Conservation (phyloP, 305 asterid genomes). For the Solanum hybrid region DNA sequence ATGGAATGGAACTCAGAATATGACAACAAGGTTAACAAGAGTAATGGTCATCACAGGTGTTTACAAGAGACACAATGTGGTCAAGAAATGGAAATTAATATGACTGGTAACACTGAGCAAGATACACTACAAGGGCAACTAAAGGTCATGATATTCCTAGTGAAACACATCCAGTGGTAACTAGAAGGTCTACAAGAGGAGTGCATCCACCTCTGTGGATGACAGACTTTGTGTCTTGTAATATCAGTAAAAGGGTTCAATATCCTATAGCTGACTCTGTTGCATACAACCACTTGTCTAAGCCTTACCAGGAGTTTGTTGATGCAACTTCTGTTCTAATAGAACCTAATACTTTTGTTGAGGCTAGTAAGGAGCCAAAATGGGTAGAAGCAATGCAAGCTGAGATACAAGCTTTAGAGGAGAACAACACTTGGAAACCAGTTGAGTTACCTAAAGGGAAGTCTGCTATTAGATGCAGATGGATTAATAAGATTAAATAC, state of each 20-base stretch:
- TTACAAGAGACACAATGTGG: too few species aligned
- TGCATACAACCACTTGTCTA: neutral
- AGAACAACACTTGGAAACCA: neutral
- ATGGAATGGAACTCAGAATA: too few species aligned
- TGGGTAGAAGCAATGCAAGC: neutral
- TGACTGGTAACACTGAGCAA: too few species aligned
- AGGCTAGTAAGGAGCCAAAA: neutral
- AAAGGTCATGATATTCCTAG: too few species aligned
- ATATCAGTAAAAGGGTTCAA: too few species aligned
- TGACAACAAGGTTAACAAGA: too few species aligned
- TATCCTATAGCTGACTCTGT: neutral
- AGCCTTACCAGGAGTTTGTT: neutral
- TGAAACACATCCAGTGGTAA: too few species aligned
- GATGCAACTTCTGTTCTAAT: neutral
- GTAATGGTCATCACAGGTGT: too few species aligned
- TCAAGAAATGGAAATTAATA: neutral
- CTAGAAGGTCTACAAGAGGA: too few species aligned
- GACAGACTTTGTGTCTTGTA: neutral
- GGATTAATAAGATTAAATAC: neutral
- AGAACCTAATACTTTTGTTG: neutral
- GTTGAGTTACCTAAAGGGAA: too few species aligned
- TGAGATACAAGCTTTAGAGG: neutral
- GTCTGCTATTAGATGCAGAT: neutral
- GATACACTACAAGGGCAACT: too few species aligned
- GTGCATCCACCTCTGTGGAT: neutral